phyloP scores from a whole-genome alignment of 2,329 filamentous ascomycete species.

The Endothia cerciana region DNA sequence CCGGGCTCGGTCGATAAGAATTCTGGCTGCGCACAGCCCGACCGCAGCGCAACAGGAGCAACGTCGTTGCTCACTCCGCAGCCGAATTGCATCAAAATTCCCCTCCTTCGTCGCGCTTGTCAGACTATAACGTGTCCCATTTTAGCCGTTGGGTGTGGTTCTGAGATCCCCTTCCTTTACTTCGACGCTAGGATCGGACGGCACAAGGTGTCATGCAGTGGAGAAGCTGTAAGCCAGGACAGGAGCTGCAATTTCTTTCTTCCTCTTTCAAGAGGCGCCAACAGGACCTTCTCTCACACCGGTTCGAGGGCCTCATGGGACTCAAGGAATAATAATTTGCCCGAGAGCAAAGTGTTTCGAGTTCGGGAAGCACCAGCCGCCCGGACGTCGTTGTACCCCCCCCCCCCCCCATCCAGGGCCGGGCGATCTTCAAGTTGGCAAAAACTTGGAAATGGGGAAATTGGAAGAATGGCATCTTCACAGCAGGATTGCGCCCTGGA shows the following conservation, averaged over 20 bases:
- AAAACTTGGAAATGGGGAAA: conserved; percentile 31
- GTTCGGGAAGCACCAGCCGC: conserved; percentile 1
- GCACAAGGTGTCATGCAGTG: not conserved
- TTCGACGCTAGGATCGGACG: not conserved
- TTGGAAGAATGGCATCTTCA: conserved; percentile 28
- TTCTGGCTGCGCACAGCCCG: conserved; percentile 3
- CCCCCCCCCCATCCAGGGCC: conserved; percentile 13
- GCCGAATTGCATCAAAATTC: not conserved
- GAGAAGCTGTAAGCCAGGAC: not conserved
- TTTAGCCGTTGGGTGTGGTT: not conserved
- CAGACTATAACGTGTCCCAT: not conserved
- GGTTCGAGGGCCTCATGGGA: not conserved
- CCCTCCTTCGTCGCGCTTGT: not conserved
- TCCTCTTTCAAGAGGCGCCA: not conserved
- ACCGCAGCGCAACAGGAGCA: not conserved
- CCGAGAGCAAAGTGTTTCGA: not conserved
- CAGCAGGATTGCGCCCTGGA: conserved; percentile 11
- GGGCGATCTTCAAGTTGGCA: conserved; percentile 19
- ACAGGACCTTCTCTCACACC: no score
- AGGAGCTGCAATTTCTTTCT: not conserved
- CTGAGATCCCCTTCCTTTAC: not conserved
- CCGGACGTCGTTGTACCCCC: conserved; percentile 16
- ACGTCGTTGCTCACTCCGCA: no score
- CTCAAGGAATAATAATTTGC: not conserved
- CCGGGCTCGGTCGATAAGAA: not conserved